A percentile compares a stretch with the other conserved stretches of the same genome.
phyloP scores from a whole-genome alignment of 495 filamentous ascomycete genomes.

The Penicillium pancosmium region DNA sequence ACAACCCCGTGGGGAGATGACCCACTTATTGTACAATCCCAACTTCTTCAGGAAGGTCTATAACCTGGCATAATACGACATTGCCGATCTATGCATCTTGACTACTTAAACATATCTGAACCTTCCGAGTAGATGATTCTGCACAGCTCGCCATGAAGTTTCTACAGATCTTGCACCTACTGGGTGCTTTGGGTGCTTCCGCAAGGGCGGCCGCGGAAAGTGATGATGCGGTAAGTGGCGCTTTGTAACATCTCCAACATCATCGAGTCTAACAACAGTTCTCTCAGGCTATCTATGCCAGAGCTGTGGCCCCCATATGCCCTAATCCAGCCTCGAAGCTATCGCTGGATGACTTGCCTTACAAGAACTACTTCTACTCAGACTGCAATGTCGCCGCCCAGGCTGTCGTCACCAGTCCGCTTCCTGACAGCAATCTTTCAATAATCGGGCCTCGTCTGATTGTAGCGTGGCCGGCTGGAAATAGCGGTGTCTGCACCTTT shows the following conservation, averaged over 20 bases:
- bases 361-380: constrained; percentile 67
- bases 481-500: constrained; percentile 59
- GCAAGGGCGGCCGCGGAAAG: neutral
- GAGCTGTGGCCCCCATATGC: constrained; percentile 13
- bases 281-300: neutral
- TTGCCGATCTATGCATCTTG: neutral
- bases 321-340: constrained; percentile 19
- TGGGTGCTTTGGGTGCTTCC: neutral
- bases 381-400: constrained; percentile 60
- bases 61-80: neutral
- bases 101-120: neutral
- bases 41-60: constrained; percentile 22
- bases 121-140: neutral
- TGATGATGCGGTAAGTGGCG: constrained; percentile 24
- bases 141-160: constrained; percentile 1
- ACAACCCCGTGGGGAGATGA: constrained; percentile 12
- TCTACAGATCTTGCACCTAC: neutral
- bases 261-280: neutral
- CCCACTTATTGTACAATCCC: constrained; percentile 7
- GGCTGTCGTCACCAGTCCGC: constrained; percentile 60
- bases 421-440: constrained; percentile 53
- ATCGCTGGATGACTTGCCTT: constrained; percentile 45
- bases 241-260: neutral
- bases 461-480: constrained; percentile 66
- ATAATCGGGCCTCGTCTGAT: constrained; percentile 58